phyloP scores from a whole-genome alignment of 2,329 filamentous ascomycete genomes.

The Neurospora sp. region DNA sequence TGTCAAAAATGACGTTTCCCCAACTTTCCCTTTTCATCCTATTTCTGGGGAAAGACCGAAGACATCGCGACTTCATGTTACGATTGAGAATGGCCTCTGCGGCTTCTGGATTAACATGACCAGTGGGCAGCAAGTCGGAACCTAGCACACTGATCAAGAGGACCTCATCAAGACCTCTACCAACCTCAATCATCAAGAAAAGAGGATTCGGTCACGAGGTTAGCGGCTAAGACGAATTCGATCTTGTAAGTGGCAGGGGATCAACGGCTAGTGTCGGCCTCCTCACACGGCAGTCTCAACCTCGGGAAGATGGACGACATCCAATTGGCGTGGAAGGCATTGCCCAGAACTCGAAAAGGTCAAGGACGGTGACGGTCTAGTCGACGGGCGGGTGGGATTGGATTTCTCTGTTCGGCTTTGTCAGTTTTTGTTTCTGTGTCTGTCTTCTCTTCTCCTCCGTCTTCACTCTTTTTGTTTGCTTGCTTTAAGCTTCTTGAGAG shows the following conservation, averaged over 20 bases:
- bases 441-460: not conserved
- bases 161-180: not conserved
- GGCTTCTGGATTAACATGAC: not conserved
- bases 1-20: not conserved
- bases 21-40: not conserved
- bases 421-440: not conserved
- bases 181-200: not conserved
- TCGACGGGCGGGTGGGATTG: not conserved
- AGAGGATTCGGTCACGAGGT: not conserved
- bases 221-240: not conserved
- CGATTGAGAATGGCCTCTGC: not conserved
- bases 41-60: not conserved
- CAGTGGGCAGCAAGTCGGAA: not conserved
- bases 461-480: not conserved
- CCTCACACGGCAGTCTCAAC: not conserved
- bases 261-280: constrained; percentile 15
- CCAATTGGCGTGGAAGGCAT: not conserved
- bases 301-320: not conserved
- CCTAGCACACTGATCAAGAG: not conserved
- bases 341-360: not conserved
- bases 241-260: not conserved
- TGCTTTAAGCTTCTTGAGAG: not conserved
- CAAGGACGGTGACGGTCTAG: not conserved
- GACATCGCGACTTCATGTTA: not conserved
- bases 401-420: not conserved